These are phyloP conservation scores for Beauveria sp. DNA, from an alignment of 2,329 filamentous ascomycete species.

Conservation along the genomic window DNA sequence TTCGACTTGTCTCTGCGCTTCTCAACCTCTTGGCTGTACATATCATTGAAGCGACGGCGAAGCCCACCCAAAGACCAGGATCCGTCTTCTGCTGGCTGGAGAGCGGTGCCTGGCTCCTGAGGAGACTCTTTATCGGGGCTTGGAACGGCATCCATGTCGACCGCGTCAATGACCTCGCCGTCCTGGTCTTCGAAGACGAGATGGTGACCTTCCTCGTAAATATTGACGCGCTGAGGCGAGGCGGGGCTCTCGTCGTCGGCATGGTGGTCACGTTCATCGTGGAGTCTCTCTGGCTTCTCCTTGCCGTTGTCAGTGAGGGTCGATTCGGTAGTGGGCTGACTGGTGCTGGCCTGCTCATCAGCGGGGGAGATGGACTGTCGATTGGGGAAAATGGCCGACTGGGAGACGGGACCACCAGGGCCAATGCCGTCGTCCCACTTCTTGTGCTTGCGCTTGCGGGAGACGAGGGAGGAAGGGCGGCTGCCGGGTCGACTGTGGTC, in stretches of 20 bases:
- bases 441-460: conserved; percentile 57
- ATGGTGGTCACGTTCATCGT: conserved; percentile 1
- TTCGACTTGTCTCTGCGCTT: conserved; percentile 55
- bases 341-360: conserved; percentile 18
- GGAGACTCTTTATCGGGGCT: conserved; percentile 12
- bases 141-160: not conserved
- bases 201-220: conserved; percentile 74
- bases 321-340: conserved; percentile 27
- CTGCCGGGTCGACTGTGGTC: conserved; percentile 45
- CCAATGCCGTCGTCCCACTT: conserved; percentile 65
- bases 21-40: conserved; percentile 52
- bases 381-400: conserved; percentile 79
- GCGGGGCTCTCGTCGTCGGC: conserved; percentile 14
- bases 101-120: not conserved
- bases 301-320: conserved; percentile 26
- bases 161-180: conserved; percentile 71
- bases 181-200: conserved; percentile 79
- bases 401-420: conserved; percentile 78
- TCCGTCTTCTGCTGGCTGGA: conserved; percentile 9
- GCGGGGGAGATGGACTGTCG: conserved; percentile 26
- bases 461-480: conserved; percentile 51
- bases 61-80: conserved; percentile 31
- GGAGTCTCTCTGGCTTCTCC: conserved; percentile 19
- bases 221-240: conserved; percentile 41
- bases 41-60: conserved; percentile 42